phyloP scores from a whole-genome alignment of 1,284 basidiomycete genomes.

The Cutaneotrichosporon cutaneum region DNA sequence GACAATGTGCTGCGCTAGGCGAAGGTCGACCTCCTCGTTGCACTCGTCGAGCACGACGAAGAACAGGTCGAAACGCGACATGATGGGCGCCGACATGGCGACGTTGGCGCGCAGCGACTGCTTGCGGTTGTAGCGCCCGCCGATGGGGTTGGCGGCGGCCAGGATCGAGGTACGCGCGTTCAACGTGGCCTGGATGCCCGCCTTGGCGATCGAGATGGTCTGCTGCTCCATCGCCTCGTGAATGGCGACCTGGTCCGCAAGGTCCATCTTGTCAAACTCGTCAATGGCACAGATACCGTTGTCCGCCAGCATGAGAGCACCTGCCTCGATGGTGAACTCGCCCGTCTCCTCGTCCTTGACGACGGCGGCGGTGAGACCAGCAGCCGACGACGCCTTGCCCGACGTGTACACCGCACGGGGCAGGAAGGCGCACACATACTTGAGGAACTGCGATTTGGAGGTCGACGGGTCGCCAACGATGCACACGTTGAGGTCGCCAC shows the following conservation, averaged over 20 bases:
- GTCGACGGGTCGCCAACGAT: conserved; percentile 97
- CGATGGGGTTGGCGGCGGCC: conserved; percentile 95
- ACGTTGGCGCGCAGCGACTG: conserved; percentile 91
- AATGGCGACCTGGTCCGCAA: conserved; percentile 97
- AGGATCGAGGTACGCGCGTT: conserved; percentile 98
- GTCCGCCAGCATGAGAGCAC: conserved; percentile 98
- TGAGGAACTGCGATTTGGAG: conserved; percentile 97
- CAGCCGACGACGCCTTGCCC: conserved; percentile 97
- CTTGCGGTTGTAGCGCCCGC: conserved; percentile 95
- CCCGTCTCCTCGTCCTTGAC: conserved; percentile 98
- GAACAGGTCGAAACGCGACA: conserved; percentile 98
- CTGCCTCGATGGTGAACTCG: conserved; percentile 99
- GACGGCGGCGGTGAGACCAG: conserved; percentile 97
- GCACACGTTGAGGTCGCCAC: conserved; percentile 98
- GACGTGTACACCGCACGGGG: conserved; percentile 98
- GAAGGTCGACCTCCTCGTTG: conserved; percentile 86
- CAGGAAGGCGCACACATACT: conserved; percentile 98
- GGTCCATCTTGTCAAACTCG: conserved; percentile 99
- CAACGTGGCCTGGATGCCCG: conserved; percentile 96
- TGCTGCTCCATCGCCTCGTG: conserved; percentile 99
- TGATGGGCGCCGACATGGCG: conserved; percentile 97
- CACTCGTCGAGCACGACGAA: conserved; percentile 99
- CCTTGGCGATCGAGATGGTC: conserved; percentile 98
- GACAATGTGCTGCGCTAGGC: conserved; percentile 95
- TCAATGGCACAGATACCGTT: conserved; percentile 99